Percentiles rank a stretch among this genome's conserved stretches.
These are phyloP conservation scores for Teunomyces kruisii DNA, from an alignment of 805 yeast species.

Conservation along the genomic window DNA sequence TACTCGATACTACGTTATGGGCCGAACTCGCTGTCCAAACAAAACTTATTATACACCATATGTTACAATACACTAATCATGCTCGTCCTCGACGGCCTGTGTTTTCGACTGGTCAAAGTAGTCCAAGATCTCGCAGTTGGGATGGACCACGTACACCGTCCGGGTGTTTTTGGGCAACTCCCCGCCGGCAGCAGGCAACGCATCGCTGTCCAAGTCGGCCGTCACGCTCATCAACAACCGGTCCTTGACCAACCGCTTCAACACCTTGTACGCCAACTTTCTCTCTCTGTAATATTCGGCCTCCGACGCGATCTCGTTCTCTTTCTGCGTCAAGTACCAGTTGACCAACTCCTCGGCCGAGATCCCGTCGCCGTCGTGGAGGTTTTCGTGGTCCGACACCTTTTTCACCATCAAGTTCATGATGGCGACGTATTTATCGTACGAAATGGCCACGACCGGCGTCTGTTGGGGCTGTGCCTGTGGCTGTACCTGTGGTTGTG, in stretches of 20 bases:
- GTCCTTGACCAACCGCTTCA: constrained; percentile 81
- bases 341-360: constrained; percentile 69
- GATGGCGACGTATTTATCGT: constrained; percentile 83
- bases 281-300: constrained; percentile 70
- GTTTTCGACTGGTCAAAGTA: constrained; percentile 46
- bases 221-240: constrained; percentile 67
- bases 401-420: constrained; percentile 73
- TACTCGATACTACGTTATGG: no score
- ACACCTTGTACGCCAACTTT: constrained; percentile 71
- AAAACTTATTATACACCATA: not conserved
- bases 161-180: constrained; percentile 20
- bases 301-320: constrained; percentile 67
- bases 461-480: no score
- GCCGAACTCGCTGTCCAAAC: no score
- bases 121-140: constrained; percentile 80
- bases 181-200: constrained; percentile 15
- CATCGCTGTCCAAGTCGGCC: constrained; percentile 29
- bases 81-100: constrained; percentile 10
- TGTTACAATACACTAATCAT: constrained; percentile 6
- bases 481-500: constrained; percentile 15
- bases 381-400: constrained; percentile 54
- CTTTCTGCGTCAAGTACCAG: constrained; percentile 76
- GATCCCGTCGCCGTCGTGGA: constrained; percentile 54
- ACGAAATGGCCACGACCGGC: constrained; percentile 48
- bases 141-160: constrained; percentile 56